Conservation (phyloP, 768 basidiomycete genomes). For the Lactarius tabidus region DNA sequence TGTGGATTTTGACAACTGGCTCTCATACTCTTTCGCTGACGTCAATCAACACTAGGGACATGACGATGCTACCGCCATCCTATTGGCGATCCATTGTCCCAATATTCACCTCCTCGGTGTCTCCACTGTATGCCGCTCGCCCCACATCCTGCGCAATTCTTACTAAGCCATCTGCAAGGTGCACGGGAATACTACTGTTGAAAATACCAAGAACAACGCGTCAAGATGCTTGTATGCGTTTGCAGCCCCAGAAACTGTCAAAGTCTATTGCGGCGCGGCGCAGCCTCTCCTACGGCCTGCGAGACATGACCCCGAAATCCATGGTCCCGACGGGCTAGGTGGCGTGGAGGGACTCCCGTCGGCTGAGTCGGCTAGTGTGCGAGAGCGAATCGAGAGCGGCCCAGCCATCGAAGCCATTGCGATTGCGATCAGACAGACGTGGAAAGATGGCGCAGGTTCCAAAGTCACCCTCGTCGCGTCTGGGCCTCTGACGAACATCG, state of each 20-base stretch:
- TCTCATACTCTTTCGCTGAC: neutral
- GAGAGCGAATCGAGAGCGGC: slow-evolving; percentile 46
- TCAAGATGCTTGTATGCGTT: slow-evolving; percentile 75
- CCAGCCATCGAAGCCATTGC: slow-evolving; percentile 70
- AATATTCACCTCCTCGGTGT: slow-evolving; percentile 71
- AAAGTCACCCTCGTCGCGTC: slow-evolving; percentile 70
- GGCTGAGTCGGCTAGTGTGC: slow-evolving; percentile 45
- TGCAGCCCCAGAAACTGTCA: slow-evolving; percentile 52
- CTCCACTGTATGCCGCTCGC: slow-evolving; percentile 59
- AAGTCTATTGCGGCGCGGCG: slow-evolving; percentile 64
- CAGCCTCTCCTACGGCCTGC: slow-evolving; percentile 63
- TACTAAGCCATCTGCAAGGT: slow-evolving; percentile 42
- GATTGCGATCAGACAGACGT: slow-evolving; percentile 45
- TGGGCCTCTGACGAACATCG: slow-evolving; percentile 83
- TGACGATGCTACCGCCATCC: slow-evolving; percentile 82
- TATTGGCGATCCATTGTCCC: slow-evolving; percentile 65
- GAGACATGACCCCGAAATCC: slow-evolving; percentile 71
- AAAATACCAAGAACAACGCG: slow-evolving; percentile 67
- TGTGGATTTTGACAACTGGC: slow-evolving; percentile 19
- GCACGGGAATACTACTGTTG: slow-evolving; percentile 70
- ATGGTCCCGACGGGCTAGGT: slow-evolving; percentile 77
- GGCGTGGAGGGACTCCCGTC: slow-evolving; percentile 76
- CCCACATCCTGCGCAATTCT: neutral
- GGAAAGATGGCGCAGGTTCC: slow-evolving; percentile 54
- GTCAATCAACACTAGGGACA: slow-evolving; percentile 58